Base-by-base conservation (phyloP, 176 grass and related monocot species). In the Bothriochloa decipiens region DNA sequence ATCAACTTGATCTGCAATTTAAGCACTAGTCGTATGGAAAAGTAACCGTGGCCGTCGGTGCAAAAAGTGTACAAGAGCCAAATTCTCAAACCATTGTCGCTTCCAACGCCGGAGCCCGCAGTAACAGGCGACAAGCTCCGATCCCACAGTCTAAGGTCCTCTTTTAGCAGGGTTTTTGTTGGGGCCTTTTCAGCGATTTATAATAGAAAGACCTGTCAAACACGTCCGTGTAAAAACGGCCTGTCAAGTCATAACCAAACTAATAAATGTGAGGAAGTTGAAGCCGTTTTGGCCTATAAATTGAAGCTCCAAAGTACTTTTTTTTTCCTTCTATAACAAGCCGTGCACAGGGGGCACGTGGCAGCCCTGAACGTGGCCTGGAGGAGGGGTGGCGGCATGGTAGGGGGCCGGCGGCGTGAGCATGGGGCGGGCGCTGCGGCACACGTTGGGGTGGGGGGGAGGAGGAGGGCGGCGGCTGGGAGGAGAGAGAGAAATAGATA, bases 1-100 rank as follows among this genome's bases (percentile, higher is more conserved):
- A 36, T 70, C 80, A 65, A 65, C 66, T 78, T 78, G 80, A 12
- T 50, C 28, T 50, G 63, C 65, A 11, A 37, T 71, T 78, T 65
- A 52, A 53, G 81, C 75, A 13, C 13, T 18, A 40, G 16, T 20
- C 13, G 15, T n/a, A 39, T 61, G 72, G 29, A 29, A 28, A 82
- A 40, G 39, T 27, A 70, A 8, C 43, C 14, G 20, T 60, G 4
- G 23, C 62, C 26, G 25, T 65, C 42, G 65, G 41, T 50, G 57
- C 57, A 25, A 25, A 25, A 61, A 61, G 22, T 61, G 11, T 61
- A 4, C 25, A n/a, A n/a, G 9, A 61, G 53, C 7, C 53, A 57
- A 7, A 57, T 57, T 57, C 57, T 61, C 57, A 61, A 61, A 61
- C n/a, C 22, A 61, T 60, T 23, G 22, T 60, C 22, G 55, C 57